Evolutionary conservation across 2,329 filamentous ascomycete species (phyloP), one percentile per base, ranked within the genome.

Genomic region (Remersonia thermophila): DNA sequence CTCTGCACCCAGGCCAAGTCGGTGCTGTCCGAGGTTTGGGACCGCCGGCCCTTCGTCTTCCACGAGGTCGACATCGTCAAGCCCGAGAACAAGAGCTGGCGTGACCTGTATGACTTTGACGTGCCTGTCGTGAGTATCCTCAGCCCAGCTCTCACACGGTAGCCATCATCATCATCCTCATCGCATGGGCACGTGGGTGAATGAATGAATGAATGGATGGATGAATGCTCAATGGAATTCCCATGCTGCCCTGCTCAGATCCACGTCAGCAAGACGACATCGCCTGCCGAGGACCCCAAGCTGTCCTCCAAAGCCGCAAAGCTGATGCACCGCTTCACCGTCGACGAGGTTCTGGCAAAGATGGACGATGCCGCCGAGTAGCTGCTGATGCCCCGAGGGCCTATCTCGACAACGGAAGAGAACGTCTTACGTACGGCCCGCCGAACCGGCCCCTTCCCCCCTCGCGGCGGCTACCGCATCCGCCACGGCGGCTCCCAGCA

Each of bases 281-380:
- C 64, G 1, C 60, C 61, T 9, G 62, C 67, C 35, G 73, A 73
- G 45, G 57, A 67, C 16, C 66, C 73, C 3, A 60, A 63, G 37
- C 69, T 67, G 3, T 71, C 71, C 2, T 66, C 68, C 5, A 63
- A 73, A 42, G 76, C 79, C 1, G 58, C 71, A 38, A 86, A 85
- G 55, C 62, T 87, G 32, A 87, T 87, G 81, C 83, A 87, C 55
- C 69, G 79, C 13, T 83, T 87, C 56, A 78, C 71, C 0, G 60
- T 69, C 17, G 70, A 75, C 4, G 70, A 86, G 40, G 71, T 89
- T 2, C 63, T 73, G 42, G 66, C 63, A 13, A 71, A 77, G 53
- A 84, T 87, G 79, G 73, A 85, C 48, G 58, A 67, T 27, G 69
- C 67, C 10, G 66, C 70, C 44, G 46, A 50, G 33, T 36, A 17